Evolutionary conservation across 148 eudicot genomes (phyloP), one percentile per base, ranked within the genome.

Genomic region (Camellia sinensis): DNA sequence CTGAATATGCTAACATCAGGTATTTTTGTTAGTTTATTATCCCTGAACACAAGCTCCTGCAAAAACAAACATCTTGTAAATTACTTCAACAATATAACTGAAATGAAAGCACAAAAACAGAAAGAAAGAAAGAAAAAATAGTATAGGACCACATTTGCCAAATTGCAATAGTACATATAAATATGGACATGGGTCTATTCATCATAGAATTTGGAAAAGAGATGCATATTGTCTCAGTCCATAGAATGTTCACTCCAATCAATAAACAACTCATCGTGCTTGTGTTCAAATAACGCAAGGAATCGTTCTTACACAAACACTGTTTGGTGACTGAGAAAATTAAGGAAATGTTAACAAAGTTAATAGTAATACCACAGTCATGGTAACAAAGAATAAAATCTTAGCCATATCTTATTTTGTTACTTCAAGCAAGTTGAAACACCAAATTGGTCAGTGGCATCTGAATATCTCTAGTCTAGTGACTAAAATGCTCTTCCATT

Each of bases 21-120:
- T 83, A 96, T 87, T 79, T 85, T 92, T 85, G 77, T 88, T 79
- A 96, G 87, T 76, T 88, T 93, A 82, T 96, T 96, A 75, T 96
- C 99, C 88, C 98, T 91, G 79, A 96, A 87, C 73, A 96, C 92
- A 59, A 96, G 89, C 80, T 96, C 99, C 99, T 96, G 92, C 83
- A 89, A 44, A 85, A 83, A 44, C 70, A 60, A 29, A 53, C 56
- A 45, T 10, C 60, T 46, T 43, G 17, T 3, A 19, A 7, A 14
- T 48, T 17, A 62, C 29, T 60, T 67, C 41, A 43, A 65, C 46
- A 7, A 50, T 43, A 80, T 54, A 57, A 67, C 44, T 22, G 41
- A 45, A 73, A 43, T 73, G 21, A 65, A 5, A 44, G 59, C 13
- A 40, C 6, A 8, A 2, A 40, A 44, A 18, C 5, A 9, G 43